Evolutionary conservation across 2,329 filamentous ascomycete species (phyloP).

Genomic region (Claviceps humidiphila): DNA sequence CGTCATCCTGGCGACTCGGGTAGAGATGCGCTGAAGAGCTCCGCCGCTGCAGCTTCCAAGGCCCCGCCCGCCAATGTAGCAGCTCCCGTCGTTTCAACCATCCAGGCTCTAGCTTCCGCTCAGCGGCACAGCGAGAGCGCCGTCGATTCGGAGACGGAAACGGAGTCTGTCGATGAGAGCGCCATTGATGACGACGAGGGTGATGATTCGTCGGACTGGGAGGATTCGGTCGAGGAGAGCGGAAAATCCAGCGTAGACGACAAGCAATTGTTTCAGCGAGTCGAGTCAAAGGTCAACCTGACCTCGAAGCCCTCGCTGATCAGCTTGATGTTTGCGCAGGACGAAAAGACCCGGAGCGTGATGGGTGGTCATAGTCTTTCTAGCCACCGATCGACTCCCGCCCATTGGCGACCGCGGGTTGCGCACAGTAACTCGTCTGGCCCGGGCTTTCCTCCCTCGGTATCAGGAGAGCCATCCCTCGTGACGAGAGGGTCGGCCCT

Average conservation of each 20-base stretch:
- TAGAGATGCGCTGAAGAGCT: slow-evolving; percentile 56
- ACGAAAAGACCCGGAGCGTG: slow-evolving; percentile 49
- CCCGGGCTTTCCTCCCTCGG: slow-evolving; percentile 38
- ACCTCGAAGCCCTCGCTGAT: slow-evolving; percentile 79
- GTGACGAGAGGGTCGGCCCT: slow-evolving; percentile 48
- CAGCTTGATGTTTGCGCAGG: slow-evolving; percentile 73
- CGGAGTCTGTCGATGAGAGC: slow-evolving; percentile 65
- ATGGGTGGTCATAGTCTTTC: slow-evolving; percentile 48
- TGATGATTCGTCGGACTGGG: slow-evolving; percentile 47
- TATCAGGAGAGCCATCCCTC: slow-evolving; percentile 48
- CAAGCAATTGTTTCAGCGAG: slow-evolving; percentile 66
- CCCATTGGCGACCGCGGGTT: slow-evolving; percentile 52
- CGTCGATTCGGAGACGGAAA: slow-evolving; percentile 27
- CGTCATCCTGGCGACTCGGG: slow-evolving; percentile 48
- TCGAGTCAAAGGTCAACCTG: slow-evolving; percentile 76
- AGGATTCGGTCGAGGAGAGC: slow-evolving; percentile 64
- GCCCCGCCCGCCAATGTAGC: too few species aligned
- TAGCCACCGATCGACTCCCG: slow-evolving; percentile 47
- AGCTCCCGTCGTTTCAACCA: slow-evolving; percentile 25
- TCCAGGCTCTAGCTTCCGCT: slow-evolving; percentile 60
- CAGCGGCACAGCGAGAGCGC: slow-evolving; percentile 36
- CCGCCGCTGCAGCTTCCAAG: slow-evolving; percentile 16
- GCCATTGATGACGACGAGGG: slow-evolving; percentile 66
- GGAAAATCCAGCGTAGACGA: slow-evolving; percentile 74
- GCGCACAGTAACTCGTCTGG: slow-evolving; percentile 25